Percentiles rank a stretch among this genome's conserved stretches.
phyloP scores from a whole-genome alignment of 768 basidiomycete species.

The Chalciporus pseudorubinellus region DNA sequence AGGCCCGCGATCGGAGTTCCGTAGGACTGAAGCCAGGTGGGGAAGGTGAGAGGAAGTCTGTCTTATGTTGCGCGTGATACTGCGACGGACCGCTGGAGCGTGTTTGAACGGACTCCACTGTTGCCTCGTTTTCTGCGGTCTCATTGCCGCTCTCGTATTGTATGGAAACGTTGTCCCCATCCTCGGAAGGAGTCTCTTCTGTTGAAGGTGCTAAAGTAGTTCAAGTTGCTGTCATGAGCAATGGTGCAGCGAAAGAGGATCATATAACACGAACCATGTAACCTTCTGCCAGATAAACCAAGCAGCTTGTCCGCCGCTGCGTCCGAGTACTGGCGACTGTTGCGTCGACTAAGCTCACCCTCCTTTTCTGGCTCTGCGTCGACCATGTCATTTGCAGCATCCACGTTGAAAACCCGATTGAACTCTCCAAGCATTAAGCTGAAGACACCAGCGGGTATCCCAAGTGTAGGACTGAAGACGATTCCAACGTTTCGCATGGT shows the following conservation, averaged over 20 bases:
- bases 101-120: conserved; percentile 42
- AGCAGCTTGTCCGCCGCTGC: conserved; percentile 81
- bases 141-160: conserved; percentile 78
- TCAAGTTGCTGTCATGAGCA: conserved; percentile 1
- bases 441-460: conserved; percentile 97
- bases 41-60: conserved; percentile 17
- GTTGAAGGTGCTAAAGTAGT: conserved; percentile 38
- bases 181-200: conserved; percentile 66
- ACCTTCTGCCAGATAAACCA: conserved; percentile 67
- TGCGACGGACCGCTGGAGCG: conserved; percentile 40
- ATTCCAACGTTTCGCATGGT: conserved; percentile 98
- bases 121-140: conserved; percentile 57
- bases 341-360: conserved; percentile 58
- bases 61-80: conserved; percentile 29
- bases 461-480: conserved; percentile 95
- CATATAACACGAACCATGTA: conserved; percentile 51
- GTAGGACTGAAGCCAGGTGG: conserved; percentile 27
- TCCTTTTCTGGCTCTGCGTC: conserved; percentile 27
- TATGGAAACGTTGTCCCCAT: conserved; percentile 64
- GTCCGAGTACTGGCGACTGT: conserved; percentile 81
- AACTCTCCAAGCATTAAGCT: conserved; percentile 93
- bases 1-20: conserved; percentile 49
- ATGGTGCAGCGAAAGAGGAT: not conserved
- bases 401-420: conserved; percentile 89
- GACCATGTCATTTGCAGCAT: conserved; percentile 31